These are phyloP conservation scores for Holtermanniella nyarrowii DNA, from an alignment of 768 basidiomycete genomes.

Conservation along the genomic window DNA sequence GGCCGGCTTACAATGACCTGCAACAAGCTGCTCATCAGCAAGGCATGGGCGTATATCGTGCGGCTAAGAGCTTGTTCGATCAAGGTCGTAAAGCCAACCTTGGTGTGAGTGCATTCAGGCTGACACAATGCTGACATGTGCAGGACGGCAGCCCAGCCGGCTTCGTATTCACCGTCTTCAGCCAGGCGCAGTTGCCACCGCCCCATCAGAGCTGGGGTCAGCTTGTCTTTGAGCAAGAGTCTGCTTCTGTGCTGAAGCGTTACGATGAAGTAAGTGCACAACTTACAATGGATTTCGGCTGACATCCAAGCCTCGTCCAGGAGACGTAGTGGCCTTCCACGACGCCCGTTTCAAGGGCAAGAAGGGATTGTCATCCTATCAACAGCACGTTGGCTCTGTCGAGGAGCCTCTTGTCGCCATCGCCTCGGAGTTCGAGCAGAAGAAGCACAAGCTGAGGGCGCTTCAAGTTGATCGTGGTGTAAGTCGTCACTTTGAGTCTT, in stretches of 20 bases:
- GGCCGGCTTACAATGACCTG: slow-evolving; percentile 53
- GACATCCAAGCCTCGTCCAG: slow-evolving; percentile 47
- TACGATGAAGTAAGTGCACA: slow-evolving; percentile 49
- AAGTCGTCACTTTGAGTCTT: slow-evolving; percentile 45
- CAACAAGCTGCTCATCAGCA: slow-evolving; percentile 60
- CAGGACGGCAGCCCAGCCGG: slow-evolving; percentile 70
- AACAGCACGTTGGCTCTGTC: slow-evolving; percentile 49
- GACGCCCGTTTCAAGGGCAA: slow-evolving; percentile 70
- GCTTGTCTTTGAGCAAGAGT: slow-evolving; percentile 64
- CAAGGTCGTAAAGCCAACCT: slow-evolving; percentile 67
- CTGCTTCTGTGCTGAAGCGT: slow-evolving; percentile 56
- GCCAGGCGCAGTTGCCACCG: slow-evolving; percentile 47
- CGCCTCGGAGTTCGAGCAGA: slow-evolving; percentile 69
- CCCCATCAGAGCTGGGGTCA: slow-evolving; percentile 51
- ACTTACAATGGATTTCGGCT: not conserved
- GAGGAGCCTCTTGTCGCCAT: slow-evolving; percentile 59
- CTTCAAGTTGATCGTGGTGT: slow-evolving; percentile 71
- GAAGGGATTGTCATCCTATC: slow-evolving; percentile 66
- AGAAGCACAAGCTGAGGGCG: slow-evolving; percentile 75
- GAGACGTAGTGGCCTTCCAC: slow-evolving; percentile 64
- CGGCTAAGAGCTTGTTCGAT: slow-evolving; percentile 57
- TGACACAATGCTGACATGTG: not conserved
- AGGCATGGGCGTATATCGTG: slow-evolving; percentile 63
- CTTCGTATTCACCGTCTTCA: slow-evolving; percentile 59
- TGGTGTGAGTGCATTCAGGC: slow-evolving; percentile 43